Percentiles rank a stretch among this genome's conserved stretches.
Evolutionary conservation across 1,284 basidiomycete genomes (phyloP).

Genomic region (Polyporus tsugae): DNA sequence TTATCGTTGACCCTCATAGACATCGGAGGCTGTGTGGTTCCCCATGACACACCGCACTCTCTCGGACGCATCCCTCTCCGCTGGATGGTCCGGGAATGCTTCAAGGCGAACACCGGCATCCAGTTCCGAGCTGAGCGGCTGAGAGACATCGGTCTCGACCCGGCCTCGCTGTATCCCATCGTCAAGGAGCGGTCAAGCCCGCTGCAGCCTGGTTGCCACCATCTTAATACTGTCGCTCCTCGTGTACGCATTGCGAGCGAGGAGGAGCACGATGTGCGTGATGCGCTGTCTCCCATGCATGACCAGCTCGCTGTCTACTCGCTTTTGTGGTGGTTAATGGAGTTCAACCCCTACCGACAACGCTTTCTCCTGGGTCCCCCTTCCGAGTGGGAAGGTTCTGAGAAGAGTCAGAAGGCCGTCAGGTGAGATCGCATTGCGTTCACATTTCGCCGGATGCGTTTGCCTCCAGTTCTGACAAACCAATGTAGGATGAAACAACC

Average conservation of each 20-base stretch:
- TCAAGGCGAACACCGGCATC: conserved; percentile 48
- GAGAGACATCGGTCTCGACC: conserved; percentile 56
- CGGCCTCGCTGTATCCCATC: conserved; percentile 44
- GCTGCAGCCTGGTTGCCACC: neutral
- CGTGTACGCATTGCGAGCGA: conserved; percentile 50
- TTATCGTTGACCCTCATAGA: conserved; percentile 42
- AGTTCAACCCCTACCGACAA: conserved; percentile 32
- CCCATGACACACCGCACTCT: conserved; percentile 57
- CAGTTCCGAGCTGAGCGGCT: conserved; percentile 52
- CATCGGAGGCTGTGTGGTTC: conserved; percentile 62
- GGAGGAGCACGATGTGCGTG: conserved; percentile 52
- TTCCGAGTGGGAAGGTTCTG: too few species aligned
- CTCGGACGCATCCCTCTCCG: conserved; percentile 67
- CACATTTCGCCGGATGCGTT: too few species aligned
- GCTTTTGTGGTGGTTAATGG: conserved; percentile 64
- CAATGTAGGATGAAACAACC: too few species aligned
- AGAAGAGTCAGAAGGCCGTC: too few species aligned
- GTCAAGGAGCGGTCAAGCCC: conserved; percentile 9
- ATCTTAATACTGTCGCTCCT: neutral
- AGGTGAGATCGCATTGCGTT: too few species aligned
- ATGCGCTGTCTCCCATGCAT: conserved; percentile 59
- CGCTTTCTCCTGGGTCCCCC: too few species aligned
- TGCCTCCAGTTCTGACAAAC: too few species aligned
- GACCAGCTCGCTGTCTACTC: conserved; percentile 54
- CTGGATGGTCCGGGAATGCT: conserved; percentile 73